Evolutionary conservation across 2,329 filamentous ascomycete genomes (phyloP).

Genomic region (Knoxdaviesia proteae): DNA sequence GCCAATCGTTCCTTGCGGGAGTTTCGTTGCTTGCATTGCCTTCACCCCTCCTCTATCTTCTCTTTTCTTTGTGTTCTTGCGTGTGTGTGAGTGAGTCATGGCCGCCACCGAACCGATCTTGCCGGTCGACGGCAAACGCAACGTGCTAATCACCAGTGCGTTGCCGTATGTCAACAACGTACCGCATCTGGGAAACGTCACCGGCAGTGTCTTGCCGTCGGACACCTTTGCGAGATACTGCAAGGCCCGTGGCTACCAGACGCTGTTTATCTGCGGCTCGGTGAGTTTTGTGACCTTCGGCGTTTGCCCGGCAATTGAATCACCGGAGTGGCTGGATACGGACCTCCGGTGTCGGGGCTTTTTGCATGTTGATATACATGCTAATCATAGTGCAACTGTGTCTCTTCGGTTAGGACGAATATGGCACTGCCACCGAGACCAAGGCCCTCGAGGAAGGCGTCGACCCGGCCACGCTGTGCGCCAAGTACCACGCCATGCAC

Average conservation of each 20-base stretch:
- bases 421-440: conserved; percentile 88
- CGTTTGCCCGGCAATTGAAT: background rate
- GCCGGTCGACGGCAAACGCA: conserved; percentile 55
- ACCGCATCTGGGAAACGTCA: conserved; percentile 74
- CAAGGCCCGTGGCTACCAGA: conserved; percentile 58
- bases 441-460: conserved; percentile 79
- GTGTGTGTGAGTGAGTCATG: conserved; percentile 2
- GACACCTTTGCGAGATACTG: conserved; percentile 72
- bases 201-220: conserved; percentile 71
- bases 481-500: conserved; percentile 82
- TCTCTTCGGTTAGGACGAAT: conserved; percentile 48
- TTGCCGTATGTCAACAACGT: conserved; percentile 60
- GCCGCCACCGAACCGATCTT: conserved; percentile 23
- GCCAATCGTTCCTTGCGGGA: too few species aligned
- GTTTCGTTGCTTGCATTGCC: too few species aligned
- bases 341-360: background rate
- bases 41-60: too few species aligned
- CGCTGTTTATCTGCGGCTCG: conserved; percentile 66
- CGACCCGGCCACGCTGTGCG: conserved; percentile 66
- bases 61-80: too few species aligned
- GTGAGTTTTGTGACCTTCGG: conserved; percentile 6
- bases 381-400: too few species aligned
- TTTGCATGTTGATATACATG: too few species aligned
- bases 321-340: background rate
- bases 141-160: conserved; percentile 81